Base-by-base conservation (phyloP, 176 grass and related monocot genomes). In the Lolium perenne region DNA sequence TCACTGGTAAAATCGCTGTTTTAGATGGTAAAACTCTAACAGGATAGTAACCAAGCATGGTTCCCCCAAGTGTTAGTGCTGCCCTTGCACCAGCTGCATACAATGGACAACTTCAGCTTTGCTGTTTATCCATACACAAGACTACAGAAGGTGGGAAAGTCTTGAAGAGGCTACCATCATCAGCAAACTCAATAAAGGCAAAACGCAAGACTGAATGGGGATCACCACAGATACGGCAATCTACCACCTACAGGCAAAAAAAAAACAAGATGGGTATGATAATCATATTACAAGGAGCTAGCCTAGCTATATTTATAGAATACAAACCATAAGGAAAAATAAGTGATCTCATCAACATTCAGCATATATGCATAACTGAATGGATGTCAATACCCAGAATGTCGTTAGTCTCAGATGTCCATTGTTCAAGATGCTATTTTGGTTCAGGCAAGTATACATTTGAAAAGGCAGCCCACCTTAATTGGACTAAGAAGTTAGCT, bases 21-120 rank as follows among this genome's bases (percentile, higher is more conserved):
- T 97, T 97, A 26, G 93, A 97, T 85, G 95, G 95, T 84, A 97
- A 92, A 77, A 97, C 95, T 84, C 87, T 95, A 74, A 97, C 91
- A 59, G 95, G 93, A 81, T 93, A 95, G 61, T 62, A 97, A 80
- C 95, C 95, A 58, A 97, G 85, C 72, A 90, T 83, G 20, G 93
- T 92, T 48, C 91, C 93, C 45, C 83, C 89, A 72, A 97, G 93
- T 85, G 77, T 90, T 82, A 93, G 80, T 69, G 95, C 91, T 63
- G 89, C 83, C 83, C 87, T 95, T 80, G 95, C 93, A 64, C 95
- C 93, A 85, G 83, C 95, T 97, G 83, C 67, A 90, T 63, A 91
- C 8, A 78, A 87, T 85, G 12, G 2, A 71, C 69, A 74, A 62
- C 78, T 69, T 81, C 32, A 83, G 12, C 23, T 17, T 86, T 66